Conservation (phyloP, 2,329 filamentous ascomycete genomes). For the Helminthosporium solani region DNA sequence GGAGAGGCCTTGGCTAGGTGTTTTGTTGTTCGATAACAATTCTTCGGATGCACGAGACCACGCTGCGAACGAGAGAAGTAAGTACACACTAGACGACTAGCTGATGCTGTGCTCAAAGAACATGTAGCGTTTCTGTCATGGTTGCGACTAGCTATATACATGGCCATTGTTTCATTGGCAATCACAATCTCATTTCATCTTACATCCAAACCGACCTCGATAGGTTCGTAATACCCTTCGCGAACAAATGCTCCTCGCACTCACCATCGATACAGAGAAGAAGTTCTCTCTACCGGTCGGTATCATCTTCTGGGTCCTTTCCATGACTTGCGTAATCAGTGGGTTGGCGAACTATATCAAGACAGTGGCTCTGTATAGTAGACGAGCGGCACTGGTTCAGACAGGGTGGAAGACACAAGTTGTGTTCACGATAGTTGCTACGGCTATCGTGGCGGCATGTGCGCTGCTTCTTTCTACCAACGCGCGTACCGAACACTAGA, state of each 20-base stretch:
- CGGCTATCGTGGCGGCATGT: slow-evolving; percentile 45
- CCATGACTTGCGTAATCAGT: slow-evolving; percentile 71
- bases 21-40: slow-evolving; percentile 72
- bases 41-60: slow-evolving; percentile 75
- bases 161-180: slow-evolving; percentile 84
- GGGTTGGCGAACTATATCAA: slow-evolving; percentile 87
- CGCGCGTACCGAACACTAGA: slow-evolving; percentile 25
- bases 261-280: slow-evolving; percentile 58
- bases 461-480: slow-evolving; percentile 45
- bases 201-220: slow-evolving; percentile 64
- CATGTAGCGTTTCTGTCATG: slow-evolving; percentile 77
- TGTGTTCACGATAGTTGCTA: slow-evolving; percentile 54
- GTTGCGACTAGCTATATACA: slow-evolving; percentile 84
- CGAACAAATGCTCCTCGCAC: not conserved
- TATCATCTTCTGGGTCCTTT: slow-evolving; percentile 81
- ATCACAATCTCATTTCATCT: slow-evolving; percentile 94
- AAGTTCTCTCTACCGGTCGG: slow-evolving; percentile 81
- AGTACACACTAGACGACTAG: slow-evolving; percentile 5
- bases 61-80: slow-evolving; percentile 74
- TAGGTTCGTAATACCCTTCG: slow-evolving; percentile 14
- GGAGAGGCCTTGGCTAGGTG: slow-evolving; percentile 63
- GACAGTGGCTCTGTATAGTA: slow-evolving; percentile 77
- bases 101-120: too few species aligned
- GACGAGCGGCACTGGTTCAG: slow-evolving; percentile 80
- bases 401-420: slow-evolving; percentile 89